A percentile compares a stretch with the other conserved stretches of the same genome.
These are phyloP conservation scores for Candolleomyces efflorescens DNA, from an alignment of 768 basidiomycete species.

Conservation along the genomic window DNA sequence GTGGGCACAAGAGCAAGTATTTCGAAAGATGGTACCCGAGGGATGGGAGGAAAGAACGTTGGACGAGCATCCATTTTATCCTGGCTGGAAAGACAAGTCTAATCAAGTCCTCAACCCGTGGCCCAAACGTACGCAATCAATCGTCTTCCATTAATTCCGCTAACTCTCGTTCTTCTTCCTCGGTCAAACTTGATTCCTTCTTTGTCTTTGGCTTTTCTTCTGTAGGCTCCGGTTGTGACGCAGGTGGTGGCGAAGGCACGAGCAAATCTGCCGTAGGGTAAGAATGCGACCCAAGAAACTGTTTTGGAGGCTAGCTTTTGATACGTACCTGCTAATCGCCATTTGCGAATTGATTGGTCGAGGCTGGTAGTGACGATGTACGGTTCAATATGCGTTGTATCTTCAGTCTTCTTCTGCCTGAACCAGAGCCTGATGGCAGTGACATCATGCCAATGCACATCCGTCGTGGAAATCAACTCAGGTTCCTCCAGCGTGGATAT, in stretches of 20 bases:
- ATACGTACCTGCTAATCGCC: constrained; percentile 64
- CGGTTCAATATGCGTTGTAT: constrained; percentile 53
- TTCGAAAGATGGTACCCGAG: constrained; percentile 38
- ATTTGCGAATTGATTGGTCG: constrained; percentile 84
- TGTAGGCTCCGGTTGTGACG: constrained; percentile 6
- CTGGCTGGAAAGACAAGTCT: constrained; percentile 32
- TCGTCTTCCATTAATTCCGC: constrained; percentile 60
- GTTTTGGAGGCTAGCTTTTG: not conserved
- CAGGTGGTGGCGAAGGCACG: constrained; percentile 23
- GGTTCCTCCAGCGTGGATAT: constrained; percentile 63
- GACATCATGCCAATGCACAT: constrained; percentile 91
- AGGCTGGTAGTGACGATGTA: constrained; percentile 84
- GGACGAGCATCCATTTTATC: constrained; percentile 48
- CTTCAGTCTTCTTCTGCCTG: constrained; percentile 39
- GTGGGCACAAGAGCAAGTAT: constrained; percentile 48
- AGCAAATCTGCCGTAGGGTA: constrained; percentile 33
- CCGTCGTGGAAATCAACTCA: constrained; percentile 66
- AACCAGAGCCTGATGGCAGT: constrained; percentile 73
- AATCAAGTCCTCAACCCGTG: not conserved
- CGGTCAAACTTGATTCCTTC: constrained; percentile 52
- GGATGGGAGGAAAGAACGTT: constrained; percentile 48
- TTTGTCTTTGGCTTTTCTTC: constrained; percentile 12
- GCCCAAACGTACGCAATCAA: not conserved
- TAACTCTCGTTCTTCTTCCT: constrained; percentile 87
- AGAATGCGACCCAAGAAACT: not conserved